Evolutionary conservation across 169 alveolate species (phyloP), one percentile per base, ranked within the genome.

Genomic region (Cryptosporidium andersoni): DNA sequence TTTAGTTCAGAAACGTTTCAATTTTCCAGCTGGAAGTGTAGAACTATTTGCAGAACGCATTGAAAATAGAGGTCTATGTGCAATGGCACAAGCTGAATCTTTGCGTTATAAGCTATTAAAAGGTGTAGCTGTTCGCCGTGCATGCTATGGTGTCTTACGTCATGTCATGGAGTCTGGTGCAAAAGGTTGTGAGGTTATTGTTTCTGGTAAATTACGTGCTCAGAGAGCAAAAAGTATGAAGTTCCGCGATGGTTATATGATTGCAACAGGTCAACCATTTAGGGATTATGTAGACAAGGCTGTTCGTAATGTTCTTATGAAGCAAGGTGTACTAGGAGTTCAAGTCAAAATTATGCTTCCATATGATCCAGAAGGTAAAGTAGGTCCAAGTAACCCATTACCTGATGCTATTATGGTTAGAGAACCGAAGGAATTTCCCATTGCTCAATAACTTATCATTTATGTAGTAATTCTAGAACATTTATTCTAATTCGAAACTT

Each of bases 141-240:
- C 99, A 65, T 98, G 99, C 81, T 97, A 97, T 90, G 98, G 98
- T 80, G 98, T 97, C 64, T 92, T 97, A 64, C 96, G 98, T 88
- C 96, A 92, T 90, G 97, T 97, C 58, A 98, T 97, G 99, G 97
- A 96, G 89, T 95, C 97, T 49, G 99, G 99, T 64, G 99, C 99
- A 89, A 94, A 96, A 93, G 99, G 99, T 64, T 97, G 99, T 82
- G 99, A 98, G 92, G 98, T 98, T 82, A 97, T 97, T 88, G 98
- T 98, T 81, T 96, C 99, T 67, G 99, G 99, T 14, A 98, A 98
- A 95, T 93, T 98, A 80, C 95, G 99, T 82, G 99, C 99, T 64
- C 99, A 98, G 93, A 98, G 99, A 92, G 99, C 99, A 82, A 98
- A 98, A 96, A 95, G 98, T 88, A 97, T 96, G 99, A 97, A 98